Evolutionary conservation across 768 basidiomycete genomes (phyloP), one percentile per base, ranked within the genome.

Genomic region (Neoboletus magnificus): DNA sequence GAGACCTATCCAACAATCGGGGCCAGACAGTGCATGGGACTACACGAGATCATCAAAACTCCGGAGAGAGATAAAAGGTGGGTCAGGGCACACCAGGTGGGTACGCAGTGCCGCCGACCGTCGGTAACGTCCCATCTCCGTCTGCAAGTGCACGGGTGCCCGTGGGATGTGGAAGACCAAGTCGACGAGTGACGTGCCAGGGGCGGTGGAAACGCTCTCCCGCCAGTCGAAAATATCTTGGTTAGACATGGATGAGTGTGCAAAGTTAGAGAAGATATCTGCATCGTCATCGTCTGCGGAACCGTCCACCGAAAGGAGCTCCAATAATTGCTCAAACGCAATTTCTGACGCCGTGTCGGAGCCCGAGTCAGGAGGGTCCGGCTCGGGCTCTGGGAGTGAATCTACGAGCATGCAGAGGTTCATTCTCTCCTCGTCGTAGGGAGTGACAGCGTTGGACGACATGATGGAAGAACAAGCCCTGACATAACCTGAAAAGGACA

Each of bases 1-100:
- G 39, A 60, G 54, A 40, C 39, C 22, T 23, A 49, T 52, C 50
- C 54, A 60, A 5, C 44, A 54, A 27, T 33, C 12, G 10, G 48
- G 49, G 7, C n/a, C 22, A 30, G 36, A 20, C 5, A 18, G 25
- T 22, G 23, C 33, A 32, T 25, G 32, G 8, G 3, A 32, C 48
- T 51, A 25, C 12, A 30, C 32, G 37, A 32, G 41, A 41, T 41
- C 42, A 13, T 48, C 49, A 12, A n/a, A 42, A 29, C 54, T n/a
- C 27, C 10, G 0, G 12, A 20, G 37, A 32, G 8, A n/a, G 5
- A 27, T 27, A 23, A 12, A 8, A 20, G 22, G 15, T 27, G n/a
- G 23, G 20, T 3, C 30, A 23, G 30, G 42, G 36, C 35, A 42
- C 41, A 30, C 50, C 58, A 35, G 29, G 32, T 41, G 27, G 8